Percentiles rank a stretch among this genome's conserved stretches.
phyloP scores from a whole-genome alignment of 805 yeast genomes.

The Kluyveromyces nonfermentans region DNA sequence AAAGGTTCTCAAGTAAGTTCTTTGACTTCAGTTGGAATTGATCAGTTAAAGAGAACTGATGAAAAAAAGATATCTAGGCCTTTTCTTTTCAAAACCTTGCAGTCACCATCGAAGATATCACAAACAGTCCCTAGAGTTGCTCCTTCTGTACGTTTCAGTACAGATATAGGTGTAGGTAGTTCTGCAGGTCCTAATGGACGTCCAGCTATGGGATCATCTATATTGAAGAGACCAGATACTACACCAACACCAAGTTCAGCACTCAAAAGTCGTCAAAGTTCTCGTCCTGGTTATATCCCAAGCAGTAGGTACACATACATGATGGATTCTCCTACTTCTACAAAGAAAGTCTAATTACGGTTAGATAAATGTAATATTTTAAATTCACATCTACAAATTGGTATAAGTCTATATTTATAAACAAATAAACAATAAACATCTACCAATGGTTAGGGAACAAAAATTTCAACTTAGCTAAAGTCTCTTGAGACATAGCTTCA shows the following conservation, averaged over 20 bases:
- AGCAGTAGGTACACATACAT: constrained; percentile 28
- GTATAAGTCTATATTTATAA: neutral
- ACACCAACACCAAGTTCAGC: constrained; percentile 16
- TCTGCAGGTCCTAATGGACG: neutral
- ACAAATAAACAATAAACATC: neutral
- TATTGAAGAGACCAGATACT: constrained; percentile 15
- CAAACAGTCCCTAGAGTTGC: constrained; percentile 3
- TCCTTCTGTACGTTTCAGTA: neutral
- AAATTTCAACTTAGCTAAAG: constrained; percentile 72
- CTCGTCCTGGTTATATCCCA: constrained; percentile 25
- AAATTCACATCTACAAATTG: neutral
- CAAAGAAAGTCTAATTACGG: constrained; percentile 10
- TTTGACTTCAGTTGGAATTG: neutral
- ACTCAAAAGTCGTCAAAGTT: constrained; percentile 7
- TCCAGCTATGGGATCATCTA: neutral
- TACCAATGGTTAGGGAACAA: constrained; percentile 90
- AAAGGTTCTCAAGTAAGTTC: neutral
- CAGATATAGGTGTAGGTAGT: neutral
- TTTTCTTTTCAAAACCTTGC: constrained; percentile 22
- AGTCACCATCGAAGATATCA: constrained; percentile 17
- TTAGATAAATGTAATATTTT: neutral
- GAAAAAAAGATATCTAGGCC: constrained; percentile 13
- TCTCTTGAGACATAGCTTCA: constrained; percentile 59
- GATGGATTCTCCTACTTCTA: constrained; percentile 28
- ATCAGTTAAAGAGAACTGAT: neutral